Conservation (phyloP, 2,329 filamentous ascomycete species). For the Fonsecaea multimorphosa region DNA sequence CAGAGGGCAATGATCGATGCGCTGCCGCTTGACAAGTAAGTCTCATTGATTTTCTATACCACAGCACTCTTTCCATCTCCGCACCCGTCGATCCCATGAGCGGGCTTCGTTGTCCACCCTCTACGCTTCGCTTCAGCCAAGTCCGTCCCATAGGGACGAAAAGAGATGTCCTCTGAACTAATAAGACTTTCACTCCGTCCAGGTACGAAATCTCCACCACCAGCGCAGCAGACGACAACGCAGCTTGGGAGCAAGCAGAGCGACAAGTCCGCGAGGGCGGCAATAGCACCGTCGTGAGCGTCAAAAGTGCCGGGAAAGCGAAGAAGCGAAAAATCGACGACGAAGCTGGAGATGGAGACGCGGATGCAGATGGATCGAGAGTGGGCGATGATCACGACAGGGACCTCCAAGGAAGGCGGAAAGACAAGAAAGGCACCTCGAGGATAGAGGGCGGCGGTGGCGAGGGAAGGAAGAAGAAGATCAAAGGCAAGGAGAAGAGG, state of each 20-base stretch:
- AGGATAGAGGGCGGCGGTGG: conserved; percentile 46
- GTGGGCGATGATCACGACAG: neutral
- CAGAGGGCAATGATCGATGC: conserved; percentile 89
- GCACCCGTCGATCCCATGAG: neutral
- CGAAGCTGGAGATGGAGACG: conserved; percentile 51
- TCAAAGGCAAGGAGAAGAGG: conserved; percentile 24
- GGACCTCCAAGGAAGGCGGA: neutral
- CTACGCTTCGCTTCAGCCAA: neutral
- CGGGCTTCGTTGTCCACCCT: neutral
- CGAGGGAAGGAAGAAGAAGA: conserved; percentile 45
- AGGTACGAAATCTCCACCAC: conserved; percentile 51
- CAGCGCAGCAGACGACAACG: conserved; percentile 53
- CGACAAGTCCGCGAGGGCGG: conserved; percentile 69
- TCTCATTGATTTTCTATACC: neutral
- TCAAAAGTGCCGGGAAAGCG: conserved; percentile 73
- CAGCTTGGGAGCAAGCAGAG: conserved; percentile 69
- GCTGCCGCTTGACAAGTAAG: conserved; percentile 84
- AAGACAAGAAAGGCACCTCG: conserved; percentile 30
- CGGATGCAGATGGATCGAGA: conserved; percentile 44
- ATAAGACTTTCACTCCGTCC: conserved; percentile 48
- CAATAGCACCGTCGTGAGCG: conserved; percentile 72
- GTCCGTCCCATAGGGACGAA: neutral
- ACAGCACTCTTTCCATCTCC: neutral
- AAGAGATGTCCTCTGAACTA: conserved; percentile 41
- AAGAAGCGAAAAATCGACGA: conserved; percentile 74